Base-by-base conservation (phyloP, 345 rosid species). In the Gossypium longicalyx region DNA sequence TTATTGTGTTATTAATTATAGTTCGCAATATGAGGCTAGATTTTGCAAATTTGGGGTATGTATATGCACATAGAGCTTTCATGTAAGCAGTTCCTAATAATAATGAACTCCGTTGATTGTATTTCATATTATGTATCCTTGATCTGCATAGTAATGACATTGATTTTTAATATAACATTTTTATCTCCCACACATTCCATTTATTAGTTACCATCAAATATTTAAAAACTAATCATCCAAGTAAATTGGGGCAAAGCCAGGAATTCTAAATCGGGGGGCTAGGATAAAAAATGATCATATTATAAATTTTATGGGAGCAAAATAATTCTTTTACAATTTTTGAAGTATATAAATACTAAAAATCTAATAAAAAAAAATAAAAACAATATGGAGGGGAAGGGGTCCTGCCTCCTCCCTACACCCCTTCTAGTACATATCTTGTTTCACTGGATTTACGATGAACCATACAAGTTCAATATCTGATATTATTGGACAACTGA, bases 211-310 rank as follows among this genome's bases (percentile, higher is more conserved):
- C 59, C 68, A n/a, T 62, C 22, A 62, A 43, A 12, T 68, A 53
- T 12, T 67, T 51, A 13, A 19, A 22, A 62, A 57, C n/a, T 71
- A 59, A 77, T 66, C 65, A 75, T 66, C 65, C 48, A 56, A 38
- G 27, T 63, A 17, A 16, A 15, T 63, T 16, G 8, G 57, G 57
- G 57, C 17, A 19, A 53, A 19, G 57, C 22, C n/a, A 53, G 22
- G 57, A 53, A 53, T 17, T 53, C n/a, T 53, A 53, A 16, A 53
- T 53, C 8, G 2, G 22, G 57, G 22, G 57, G 2, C 22, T 34
- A 16, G 57, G 57, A 53, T 53, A 53, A 53, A 53, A 16, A 53
- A 53, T n/a, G 20, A 53, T 53, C 57, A 53, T 3, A 53, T 53
- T 53, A 17, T 53, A 53, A 16, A 16, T 17, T 53, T 53, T 53